Evolutionary conservation across 495 filamentous ascomycete species (phyloP).

Genomic region (Penicillium paxilli): DNA sequence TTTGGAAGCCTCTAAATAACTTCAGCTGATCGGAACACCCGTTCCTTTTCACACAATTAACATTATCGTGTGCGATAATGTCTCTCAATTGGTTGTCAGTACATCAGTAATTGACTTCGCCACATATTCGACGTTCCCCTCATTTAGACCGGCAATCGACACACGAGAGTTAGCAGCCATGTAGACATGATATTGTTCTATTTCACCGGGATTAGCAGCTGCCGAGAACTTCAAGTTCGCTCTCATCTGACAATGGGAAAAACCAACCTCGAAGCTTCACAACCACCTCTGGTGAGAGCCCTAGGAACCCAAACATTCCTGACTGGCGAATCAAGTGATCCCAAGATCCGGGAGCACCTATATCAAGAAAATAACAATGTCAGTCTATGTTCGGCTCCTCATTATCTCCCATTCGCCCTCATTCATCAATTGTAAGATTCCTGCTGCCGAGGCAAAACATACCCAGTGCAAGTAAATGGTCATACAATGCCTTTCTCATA

Average conservation of each 20-base stretch:
- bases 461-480: constrained; percentile 20
- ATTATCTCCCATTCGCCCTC: too few species aligned
- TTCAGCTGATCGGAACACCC: too few species aligned
- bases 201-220: background rate
- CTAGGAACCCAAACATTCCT: constrained; percentile 46
- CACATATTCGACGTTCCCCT: constrained; percentile 42
- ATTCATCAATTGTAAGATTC: too few species aligned
- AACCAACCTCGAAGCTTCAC: constrained; percentile 28
- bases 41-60: too few species aligned
- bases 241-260: too few species aligned
- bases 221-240: too few species aligned
- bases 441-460: constrained; percentile 5
- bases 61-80: too few species aligned
- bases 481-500: constrained; percentile 33
- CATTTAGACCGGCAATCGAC: constrained; percentile 42
- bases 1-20: too few species aligned
- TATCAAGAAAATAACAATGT: too few species aligned
- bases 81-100: background rate
- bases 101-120: constrained; percentile 18
- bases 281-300: constrained; percentile 27
- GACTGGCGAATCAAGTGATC: constrained; percentile 35
- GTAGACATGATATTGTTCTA: constrained; percentile 41
- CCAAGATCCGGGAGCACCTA: constrained; percentile 36
- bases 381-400: too few species aligned
- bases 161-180: constrained; percentile 39